These are phyloP conservation scores for Mariannaea elegans DNA, from an alignment of 2,329 filamentous ascomycete genomes.

Conservation along the genomic window DNA sequence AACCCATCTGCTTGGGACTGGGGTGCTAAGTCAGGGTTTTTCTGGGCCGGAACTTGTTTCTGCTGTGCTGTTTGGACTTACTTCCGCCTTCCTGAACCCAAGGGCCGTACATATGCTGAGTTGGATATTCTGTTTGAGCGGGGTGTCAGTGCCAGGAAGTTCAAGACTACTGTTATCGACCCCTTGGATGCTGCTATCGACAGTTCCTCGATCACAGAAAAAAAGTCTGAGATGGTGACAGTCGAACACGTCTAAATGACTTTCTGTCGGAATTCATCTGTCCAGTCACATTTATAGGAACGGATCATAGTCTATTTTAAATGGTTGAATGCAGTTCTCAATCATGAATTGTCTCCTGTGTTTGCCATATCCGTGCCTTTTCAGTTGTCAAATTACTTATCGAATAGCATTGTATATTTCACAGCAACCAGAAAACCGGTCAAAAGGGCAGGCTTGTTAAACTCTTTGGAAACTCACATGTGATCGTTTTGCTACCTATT, in stretches of 20 bases:
- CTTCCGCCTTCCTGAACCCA: slow-evolving; percentile 64
- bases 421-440: too few species aligned
- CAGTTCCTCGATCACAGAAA: slow-evolving; percentile 30
- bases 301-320: neutral
- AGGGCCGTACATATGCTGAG: slow-evolving; percentile 62
- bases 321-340: neutral
- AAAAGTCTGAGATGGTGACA: slow-evolving; percentile 15
- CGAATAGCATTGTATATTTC: too few species aligned
- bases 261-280: neutral
- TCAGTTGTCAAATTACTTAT: too few species aligned
- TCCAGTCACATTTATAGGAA: neutral
- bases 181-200: slow-evolving; percentile 33
- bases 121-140: slow-evolving; percentile 64
- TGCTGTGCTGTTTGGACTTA: slow-evolving; percentile 59
- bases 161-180: slow-evolving; percentile 45
- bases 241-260: slow-evolving; percentile 7
- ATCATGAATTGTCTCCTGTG: too few species aligned
- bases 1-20: slow-evolving; percentile 57
- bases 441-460: too few species aligned
- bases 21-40: slow-evolving; percentile 58
- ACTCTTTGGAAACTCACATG: too few species aligned
- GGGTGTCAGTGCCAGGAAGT: slow-evolving; percentile 52
- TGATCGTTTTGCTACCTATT: too few species aligned
- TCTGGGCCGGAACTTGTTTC: slow-evolving; percentile 56
- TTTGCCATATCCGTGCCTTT: too few species aligned